Percentiles rank a stretch among this genome's conserved stretches.
Conservation (phyloP, 148 eudicot species). For the Camellia lanceoleosa region DNA sequence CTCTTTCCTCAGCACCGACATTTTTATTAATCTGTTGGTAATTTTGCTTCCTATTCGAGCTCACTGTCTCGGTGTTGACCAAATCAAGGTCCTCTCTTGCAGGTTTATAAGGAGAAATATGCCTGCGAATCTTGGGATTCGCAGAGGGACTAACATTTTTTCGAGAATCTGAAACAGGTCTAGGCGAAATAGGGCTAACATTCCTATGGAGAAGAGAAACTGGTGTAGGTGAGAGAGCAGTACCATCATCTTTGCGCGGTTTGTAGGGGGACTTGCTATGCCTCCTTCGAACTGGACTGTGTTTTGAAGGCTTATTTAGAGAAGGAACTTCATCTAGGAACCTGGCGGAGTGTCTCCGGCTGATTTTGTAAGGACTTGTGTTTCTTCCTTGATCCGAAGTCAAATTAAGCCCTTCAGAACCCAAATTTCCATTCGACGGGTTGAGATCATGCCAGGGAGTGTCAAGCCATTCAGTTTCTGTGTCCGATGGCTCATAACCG, state of each 20-base stretch:
- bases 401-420: constrained; percentile 2
- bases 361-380: constrained; percentile 18
- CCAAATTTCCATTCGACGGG: constrained; percentile 13
- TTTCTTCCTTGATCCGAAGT: constrained; percentile 12
- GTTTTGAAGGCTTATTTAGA: background rate
- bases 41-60: constrained; percentile 7
- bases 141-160: constrained; percentile 30
- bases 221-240: constrained; percentile 6
- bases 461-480: constrained; percentile 37
- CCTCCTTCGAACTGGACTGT: constrained; percentile 24
- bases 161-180: constrained; percentile 13
- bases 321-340: constrained; percentile 17
- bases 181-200: constrained; percentile 20
- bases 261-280: constrained; percentile 34
- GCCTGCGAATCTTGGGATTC: constrained; percentile 24
- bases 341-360: constrained; percentile 13
- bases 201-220: constrained; percentile 13
- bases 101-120: constrained; percentile 34
- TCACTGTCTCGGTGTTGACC: background rate
- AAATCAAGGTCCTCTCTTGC: constrained; percentile 9
- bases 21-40: background rate
- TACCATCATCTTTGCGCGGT: constrained; percentile 20
- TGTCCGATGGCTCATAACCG: constrained; percentile 51
- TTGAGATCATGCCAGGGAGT: constrained; percentile 12
- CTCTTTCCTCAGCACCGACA: background rate